phyloP scores from a whole-genome alignment of 2,329 filamentous ascomycete genomes.

The Fusarium incarnatum region DNA sequence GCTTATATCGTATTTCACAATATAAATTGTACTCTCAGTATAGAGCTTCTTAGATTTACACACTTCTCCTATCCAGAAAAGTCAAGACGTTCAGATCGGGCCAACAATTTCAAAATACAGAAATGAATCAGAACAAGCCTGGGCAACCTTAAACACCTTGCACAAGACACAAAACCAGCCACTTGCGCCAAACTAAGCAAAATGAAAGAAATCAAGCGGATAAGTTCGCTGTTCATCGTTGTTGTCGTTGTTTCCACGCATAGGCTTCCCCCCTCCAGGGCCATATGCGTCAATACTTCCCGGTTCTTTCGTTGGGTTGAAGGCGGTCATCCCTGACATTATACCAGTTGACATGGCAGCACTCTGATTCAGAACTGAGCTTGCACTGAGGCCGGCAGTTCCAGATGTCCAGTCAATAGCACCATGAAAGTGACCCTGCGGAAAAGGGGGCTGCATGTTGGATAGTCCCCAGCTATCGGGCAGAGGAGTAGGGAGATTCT shows the following conservation, averaged over 20 bases:
- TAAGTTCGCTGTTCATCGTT: slow-evolving; percentile 48
- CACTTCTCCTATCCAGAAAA: background rate
- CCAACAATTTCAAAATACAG: background rate
- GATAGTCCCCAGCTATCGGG: slow-evolving; percentile 47
- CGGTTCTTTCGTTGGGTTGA: slow-evolving; percentile 30
- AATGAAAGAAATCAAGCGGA: slow-evolving; percentile 56
- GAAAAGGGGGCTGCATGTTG: slow-evolving; percentile 37
- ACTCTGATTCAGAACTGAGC: slow-evolving; percentile 45
- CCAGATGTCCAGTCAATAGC: slow-evolving; percentile 45
- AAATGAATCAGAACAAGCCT: slow-evolving; percentile 1
- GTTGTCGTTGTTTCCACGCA: slow-evolving; percentile 29
- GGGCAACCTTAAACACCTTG: slow-evolving; percentile 21
- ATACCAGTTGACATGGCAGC: slow-evolving; percentile 43
- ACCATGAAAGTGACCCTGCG: slow-evolving; percentile 42
- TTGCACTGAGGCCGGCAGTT: slow-evolving; percentile 48
- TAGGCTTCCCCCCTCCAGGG: slow-evolving; percentile 46
- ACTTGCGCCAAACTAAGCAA: slow-evolving; percentile 33
- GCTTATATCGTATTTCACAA: background rate
- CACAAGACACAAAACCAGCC: background rate
- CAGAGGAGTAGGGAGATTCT: slow-evolving; percentile 44
- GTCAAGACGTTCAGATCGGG: background rate
- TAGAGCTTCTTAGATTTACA: background rate
- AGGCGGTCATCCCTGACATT: slow-evolving; percentile 36
- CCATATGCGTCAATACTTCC: slow-evolving; percentile 49
- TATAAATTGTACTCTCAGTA: background rate